Percentiles rank a stretch among this genome's conserved stretches.
Conservation (phyloP, 2,329 filamentous ascomycete genomes). For the Albifimbria verrucaria region DNA sequence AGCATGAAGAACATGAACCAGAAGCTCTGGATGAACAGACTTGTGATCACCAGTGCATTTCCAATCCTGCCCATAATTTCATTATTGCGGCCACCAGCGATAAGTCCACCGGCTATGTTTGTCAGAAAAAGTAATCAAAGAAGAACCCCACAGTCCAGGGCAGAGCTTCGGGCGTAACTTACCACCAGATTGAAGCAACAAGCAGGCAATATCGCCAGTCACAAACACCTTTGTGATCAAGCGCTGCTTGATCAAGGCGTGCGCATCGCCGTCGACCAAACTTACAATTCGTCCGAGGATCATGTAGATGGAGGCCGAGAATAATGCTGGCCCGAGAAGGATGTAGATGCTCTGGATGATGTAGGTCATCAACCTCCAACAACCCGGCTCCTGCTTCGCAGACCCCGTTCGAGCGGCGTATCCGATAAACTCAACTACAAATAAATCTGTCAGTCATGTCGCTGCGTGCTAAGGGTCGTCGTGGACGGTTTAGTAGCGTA, state of each 20-base stretch:
- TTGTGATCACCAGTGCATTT: neutral
- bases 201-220: neutral
- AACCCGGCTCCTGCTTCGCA: neutral
- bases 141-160: neutral
- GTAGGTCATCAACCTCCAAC: neutral
- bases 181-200: neutral
- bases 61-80: neutral
- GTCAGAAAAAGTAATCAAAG: neutral
- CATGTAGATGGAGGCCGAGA: neutral
- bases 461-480: too few species aligned
- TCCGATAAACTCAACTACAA: neutral
- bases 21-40: neutral
- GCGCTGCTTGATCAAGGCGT: neutral
- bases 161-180: neutral
- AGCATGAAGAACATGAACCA: neutral
- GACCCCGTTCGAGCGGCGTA: neutral
- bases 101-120: neutral
- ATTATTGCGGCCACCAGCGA: neutral
- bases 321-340: neutral
- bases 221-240: neutral
- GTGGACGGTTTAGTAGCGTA: neutral
- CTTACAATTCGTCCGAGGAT: neutral
- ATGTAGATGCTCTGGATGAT: neutral
- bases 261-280: neutral
- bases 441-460: neutral